Evolutionary conservation across 1,139 yeast species (phyloP), one percentile per base, ranked within the genome.

Genomic region (Candida pseudoviswanathii): DNA sequence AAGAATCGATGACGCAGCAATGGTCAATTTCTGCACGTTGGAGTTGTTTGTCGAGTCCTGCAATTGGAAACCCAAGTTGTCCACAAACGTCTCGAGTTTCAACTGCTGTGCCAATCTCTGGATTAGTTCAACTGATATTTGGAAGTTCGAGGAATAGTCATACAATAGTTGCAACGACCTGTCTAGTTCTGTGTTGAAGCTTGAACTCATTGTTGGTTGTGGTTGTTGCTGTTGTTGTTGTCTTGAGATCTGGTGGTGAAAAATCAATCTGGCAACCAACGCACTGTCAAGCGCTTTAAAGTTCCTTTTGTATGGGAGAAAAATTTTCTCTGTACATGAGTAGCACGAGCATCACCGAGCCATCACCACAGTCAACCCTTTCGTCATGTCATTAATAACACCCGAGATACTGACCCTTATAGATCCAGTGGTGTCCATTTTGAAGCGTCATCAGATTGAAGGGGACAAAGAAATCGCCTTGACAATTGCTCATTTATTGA

Each of bases 381-480:
- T 16, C 31, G 43, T 6, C 21, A 55, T 53, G 48, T 37, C 51
- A 27, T 51, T 54, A 38, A 52, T 71, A 26, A 65, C 66, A 9
- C 67, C 71, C 4, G 80, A 75, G 49, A 64, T 75, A n/a, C 55
- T 57, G 53, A 63, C 71, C 4, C 62, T 75, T 41, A 64, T 75
- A 41, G 75, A 72, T 46, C 78, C 78, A 6, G 66, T 75, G 11
- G 75, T 73, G 38, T 62, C 64, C 21, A 57, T 78, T 58, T 76
- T 88, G 57, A 87, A 87, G 64, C 82, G 96, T 52, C 84, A 90
- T 50, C 92, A 88, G 61, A 74, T 88, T 44, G 68, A 75, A 5
- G 94, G 90, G 1, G 88, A 96, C 31, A 84, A 85, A 60, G 78
- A 76, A 29, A 89, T 90, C 45, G 98, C 98, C 1, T 73, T 90